Evolutionary conservation across 208 protist genomes (phyloP), one percentile per base, ranked within the genome.

Genomic region (Leishmania gerbilli): DNA sequence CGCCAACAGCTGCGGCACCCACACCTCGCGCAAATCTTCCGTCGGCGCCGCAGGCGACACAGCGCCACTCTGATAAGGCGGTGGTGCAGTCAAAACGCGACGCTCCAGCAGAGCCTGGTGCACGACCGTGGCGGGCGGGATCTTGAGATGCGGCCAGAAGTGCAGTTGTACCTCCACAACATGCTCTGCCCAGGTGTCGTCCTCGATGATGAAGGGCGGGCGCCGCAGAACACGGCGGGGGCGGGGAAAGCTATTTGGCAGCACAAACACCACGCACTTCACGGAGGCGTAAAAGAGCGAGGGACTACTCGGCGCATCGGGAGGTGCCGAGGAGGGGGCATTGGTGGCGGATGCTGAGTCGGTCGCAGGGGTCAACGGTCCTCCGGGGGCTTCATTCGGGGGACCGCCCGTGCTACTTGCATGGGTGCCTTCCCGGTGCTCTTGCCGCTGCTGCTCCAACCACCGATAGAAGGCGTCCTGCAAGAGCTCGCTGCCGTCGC

Each of bases 121-220:
- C 17, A 88, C 75, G 24, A 95, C 55, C 71, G 85, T 88, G 24
- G 91, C 84, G 8, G 92, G 91, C 0, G 85, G 86, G 17, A 96
- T 91, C 56, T 75, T 80, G 47, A 96, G 88, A 34, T 79, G 79
- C 7, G 89, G 86, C 21, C 77, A 77, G 80, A 96, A 97, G 82
- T 93, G 79, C 15, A 97, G 69, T 58, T 91, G 86, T 69, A 94
- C 82, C 77, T 97, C 94, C 27, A 97, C 84, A 47, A 90, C 45
- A 82, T 97, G 94, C 76, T 95, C 91, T 37, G 94, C 94, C 94
- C 94, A 97, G 45, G 89, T 93, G 58, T 93, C 86, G 72, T 97
- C 94, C 27, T 95, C 90, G 76, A 97, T 90, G 64, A 95, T 85
- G 71, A 94, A 97, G 4, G 94, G 94, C 13, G 94, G 90, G 13